Conservation (phyloP, 805 yeast genomes). For the Dipodascopsis tothii region DNA sequence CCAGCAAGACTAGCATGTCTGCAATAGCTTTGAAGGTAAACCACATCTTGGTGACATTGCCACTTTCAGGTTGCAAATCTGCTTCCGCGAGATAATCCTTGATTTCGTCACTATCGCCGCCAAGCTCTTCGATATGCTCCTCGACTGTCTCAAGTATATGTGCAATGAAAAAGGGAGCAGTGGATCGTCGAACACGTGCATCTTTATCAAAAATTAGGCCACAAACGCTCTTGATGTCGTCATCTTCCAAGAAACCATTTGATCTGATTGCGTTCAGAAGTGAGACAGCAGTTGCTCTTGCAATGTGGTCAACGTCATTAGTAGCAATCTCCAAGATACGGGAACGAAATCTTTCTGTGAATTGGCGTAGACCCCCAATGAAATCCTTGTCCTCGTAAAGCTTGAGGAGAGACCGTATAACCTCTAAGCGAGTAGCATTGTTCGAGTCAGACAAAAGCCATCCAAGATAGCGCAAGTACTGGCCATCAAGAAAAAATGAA, state of each 20-base stretch:
- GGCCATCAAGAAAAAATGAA: constrained; percentile 59
- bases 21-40: constrained; percentile 11
- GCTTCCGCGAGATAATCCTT: background rate
- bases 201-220: constrained; percentile 36
- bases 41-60: constrained; percentile 6
- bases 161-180: constrained; percentile 44
- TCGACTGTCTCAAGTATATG: constrained; percentile 30
- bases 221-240: constrained; percentile 43
- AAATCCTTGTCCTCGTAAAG: constrained; percentile 41
- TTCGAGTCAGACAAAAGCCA: constrained; percentile 75
- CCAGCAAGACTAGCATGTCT: no score
- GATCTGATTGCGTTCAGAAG: constrained; percentile 50
- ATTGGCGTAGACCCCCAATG: constrained; percentile 64
- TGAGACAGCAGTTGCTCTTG: constrained; percentile 44
- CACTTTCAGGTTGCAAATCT: background rate
- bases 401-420: constrained; percentile 46
- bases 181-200: constrained; percentile 37
- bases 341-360: constrained; percentile 63
- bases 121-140: constrained; percentile 11
- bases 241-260: constrained; percentile 57
- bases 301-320: constrained; percentile 49
- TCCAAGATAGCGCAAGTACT: constrained; percentile 69
- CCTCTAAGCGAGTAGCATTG: constrained; percentile 56
- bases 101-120: constrained; percentile 13
- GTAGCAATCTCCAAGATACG: constrained; percentile 59